phyloP scores from a whole-genome alignment of 257 asterid genomes.

The Fraxinus anomala region DNA sequence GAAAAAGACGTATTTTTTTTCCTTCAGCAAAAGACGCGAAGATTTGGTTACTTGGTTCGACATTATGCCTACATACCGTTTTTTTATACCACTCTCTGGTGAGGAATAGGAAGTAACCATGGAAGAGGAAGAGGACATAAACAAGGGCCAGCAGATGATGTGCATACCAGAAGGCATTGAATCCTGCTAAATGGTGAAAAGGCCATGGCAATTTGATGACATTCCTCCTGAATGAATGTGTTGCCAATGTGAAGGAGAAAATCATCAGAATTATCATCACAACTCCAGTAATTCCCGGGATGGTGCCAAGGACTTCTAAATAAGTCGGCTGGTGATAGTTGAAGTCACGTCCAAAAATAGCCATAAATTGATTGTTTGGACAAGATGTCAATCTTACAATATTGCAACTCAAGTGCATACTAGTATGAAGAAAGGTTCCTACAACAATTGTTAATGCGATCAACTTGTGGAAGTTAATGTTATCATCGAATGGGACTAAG shows the following conservation, averaged over 20 bases:
- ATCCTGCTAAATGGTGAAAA: slow-evolving; percentile 72
- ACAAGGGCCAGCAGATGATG: slow-evolving; percentile 78
- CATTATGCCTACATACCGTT: slow-evolving; percentile 49
- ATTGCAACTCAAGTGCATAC: slow-evolving; percentile 62
- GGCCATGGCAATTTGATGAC: slow-evolving; percentile 68
- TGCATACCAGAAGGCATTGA: slow-evolving; percentile 90
- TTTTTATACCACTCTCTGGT: slow-evolving; percentile 66
- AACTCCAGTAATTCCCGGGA: slow-evolving; percentile 62
- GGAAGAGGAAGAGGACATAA: slow-evolving; percentile 67
- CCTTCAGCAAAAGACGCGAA: too few relatives aligned
- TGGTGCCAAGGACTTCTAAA: slow-evolving; percentile 37
- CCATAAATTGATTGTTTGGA: slow-evolving; percentile 46
- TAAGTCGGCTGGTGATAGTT: slow-evolving; percentile 62
- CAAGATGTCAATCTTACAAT: slow-evolving; percentile 57
- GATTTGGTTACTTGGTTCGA: too few relatives aligned
- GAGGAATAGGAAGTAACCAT: slow-evolving; percentile 70
- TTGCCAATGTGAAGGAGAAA: slow-evolving; percentile 67
- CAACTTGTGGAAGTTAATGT: slow-evolving; percentile 81
- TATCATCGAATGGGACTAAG: slow-evolving; percentile 77
- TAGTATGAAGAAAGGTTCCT: slow-evolving; percentile 44
- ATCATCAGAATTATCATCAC: slow-evolving; percentile 57
- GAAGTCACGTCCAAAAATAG: slow-evolving; percentile 51
- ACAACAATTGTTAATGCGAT: slow-evolving; percentile 54
- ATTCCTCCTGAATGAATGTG: slow-evolving; percentile 71
- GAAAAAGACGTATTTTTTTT: not conserved